Evolutionary conservation across 768 basidiomycete genomes (phyloP).

Genomic region (Kwoniella europaea): DNA sequence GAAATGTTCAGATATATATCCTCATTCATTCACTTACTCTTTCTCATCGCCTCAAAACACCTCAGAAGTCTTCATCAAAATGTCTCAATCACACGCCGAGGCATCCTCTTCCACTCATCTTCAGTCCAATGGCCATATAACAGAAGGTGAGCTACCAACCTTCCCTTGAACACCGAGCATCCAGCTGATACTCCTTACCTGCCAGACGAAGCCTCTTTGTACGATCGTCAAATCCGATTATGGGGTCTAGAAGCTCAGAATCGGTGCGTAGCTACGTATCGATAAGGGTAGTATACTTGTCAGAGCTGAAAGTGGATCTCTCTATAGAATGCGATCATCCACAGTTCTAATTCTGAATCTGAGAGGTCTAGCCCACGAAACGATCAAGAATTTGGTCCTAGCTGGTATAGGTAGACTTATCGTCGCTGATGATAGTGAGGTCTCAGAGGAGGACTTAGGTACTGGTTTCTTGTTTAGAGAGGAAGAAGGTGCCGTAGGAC

Average conservation of each 20-base stretch:
- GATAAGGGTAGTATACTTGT: too few species aligned
- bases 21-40: constrained; percentile 7
- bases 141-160: constrained; percentile 37
- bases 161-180: background rate
- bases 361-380: constrained; percentile 84
- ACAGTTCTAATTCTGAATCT: constrained; percentile 82
- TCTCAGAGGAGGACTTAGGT: constrained; percentile 84
- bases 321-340: constrained; percentile 83
- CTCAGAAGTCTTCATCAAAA: background rate
- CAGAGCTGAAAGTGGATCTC: constrained; percentile 6
- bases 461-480: constrained; percentile 93
- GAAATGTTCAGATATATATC: background rate
- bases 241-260: constrained; percentile 99
- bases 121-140: constrained; percentile 34
- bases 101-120: constrained; percentile 6
- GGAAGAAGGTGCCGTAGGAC: constrained; percentile 76
- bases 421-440: constrained; percentile 76
- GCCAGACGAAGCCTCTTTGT: constrained; percentile 71
- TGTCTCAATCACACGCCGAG: constrained; percentile 7
- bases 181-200: constrained; percentile 18
- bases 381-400: constrained; percentile 95
- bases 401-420: constrained; percentile 91
- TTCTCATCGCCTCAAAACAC: background rate
- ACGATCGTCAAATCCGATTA: constrained; percentile 94
- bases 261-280: constrained; percentile 63